Evolutionary conservation across 2,329 filamentous ascomycete genomes (phyloP), one percentile per base, ranked within the genome.

Genomic region (Incumbomyces lentus): DNA sequence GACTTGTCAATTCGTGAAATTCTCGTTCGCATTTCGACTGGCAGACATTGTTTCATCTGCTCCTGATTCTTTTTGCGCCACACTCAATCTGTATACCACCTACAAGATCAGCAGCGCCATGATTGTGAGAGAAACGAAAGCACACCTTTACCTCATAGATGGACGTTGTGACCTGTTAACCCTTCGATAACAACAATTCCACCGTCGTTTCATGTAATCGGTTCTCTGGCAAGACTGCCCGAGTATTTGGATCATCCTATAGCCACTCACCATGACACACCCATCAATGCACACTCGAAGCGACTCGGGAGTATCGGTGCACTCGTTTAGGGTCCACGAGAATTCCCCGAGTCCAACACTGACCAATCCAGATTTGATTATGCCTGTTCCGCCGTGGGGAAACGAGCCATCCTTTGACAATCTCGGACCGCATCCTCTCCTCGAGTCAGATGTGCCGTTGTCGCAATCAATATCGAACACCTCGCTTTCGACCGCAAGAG

Each of bases 331-430:
- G 7, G 14, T 26, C 11, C 33, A 38, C 19, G 42, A 45, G 4
- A 37, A 30, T 13, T 81, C 84, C 53, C 79, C 79, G 11, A 93
- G 86, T 49, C 89, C 89, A 39, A 94, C 89, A 2, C 71, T 95
- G 59, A 93, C 87, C 47, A 93, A 95, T 64, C 87, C 88, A 44
- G 89, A 94, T 63, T 89, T 95, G 86, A 94, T 95, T 58, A 70
- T 95, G 44, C 89, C 89, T 50, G 81, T 46, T 22, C 36, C 14
- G 26, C 37, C 37, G n/a, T 40, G 44, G 44, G 31, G 32, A 22
- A 19, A 29, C 30, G 33, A 29, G 13, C 22, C 33, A 17, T 14
- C 40, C 32, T 16, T 44, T 22, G 74, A 73, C 52, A 63, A 64
- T 50, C 64, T 63, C 55, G 59, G 64, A 55, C 61, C 62, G 61